Base-by-base conservation (phyloP, 371 early-diverging fungal genomes). In the Lichtheimia corymbifera region DNA sequence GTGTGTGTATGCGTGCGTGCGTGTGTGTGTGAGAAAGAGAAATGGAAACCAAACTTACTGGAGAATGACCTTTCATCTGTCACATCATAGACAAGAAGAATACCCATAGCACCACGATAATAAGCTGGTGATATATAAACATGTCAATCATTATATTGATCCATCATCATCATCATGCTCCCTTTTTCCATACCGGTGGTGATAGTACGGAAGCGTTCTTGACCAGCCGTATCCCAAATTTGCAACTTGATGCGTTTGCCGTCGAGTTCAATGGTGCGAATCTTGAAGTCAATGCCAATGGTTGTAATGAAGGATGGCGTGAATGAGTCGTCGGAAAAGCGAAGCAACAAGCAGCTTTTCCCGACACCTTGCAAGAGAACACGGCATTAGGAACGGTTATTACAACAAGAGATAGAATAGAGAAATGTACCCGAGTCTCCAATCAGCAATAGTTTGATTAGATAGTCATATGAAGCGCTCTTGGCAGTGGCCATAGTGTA, bases 251-350 rank as follows among this genome's bases (percentile, higher is more conserved):
- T 96, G 61, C 94, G 94, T 78, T 97, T 98, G 59, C 97, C 97
- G 74, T 98, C 97, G 50, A 99, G 82, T 72, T 94, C 93, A 53
- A 99, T 96, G 40, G 99, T 99, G 72, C 99, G 95, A 79, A 99
- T 99, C 89, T 99, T 99, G 77, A 99, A 99, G 87, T 99, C 99
- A 63, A 99, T 99, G 51, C 99, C 99, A 71, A 98, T 97, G 59
- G 99, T 98, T 59, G 93, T 92, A 74, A 98, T 98, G 82, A 96
- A 98, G 44, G 93, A 93, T 62, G 96, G 97, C 30, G 99, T 98
- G 73, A 97, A 99, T 41, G 97, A 96, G 82, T 98, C 97, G 80
- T 99, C 99, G 73, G 94, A 90, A 71, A 89, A 99, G 73, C 98
- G 91, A 45, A 96, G 87, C 63, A 99, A 83, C 56, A 99, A 76